Base-by-base conservation (phyloP, 176 grass and related monocot genomes). In the Hordeum vulgare region DNA sequence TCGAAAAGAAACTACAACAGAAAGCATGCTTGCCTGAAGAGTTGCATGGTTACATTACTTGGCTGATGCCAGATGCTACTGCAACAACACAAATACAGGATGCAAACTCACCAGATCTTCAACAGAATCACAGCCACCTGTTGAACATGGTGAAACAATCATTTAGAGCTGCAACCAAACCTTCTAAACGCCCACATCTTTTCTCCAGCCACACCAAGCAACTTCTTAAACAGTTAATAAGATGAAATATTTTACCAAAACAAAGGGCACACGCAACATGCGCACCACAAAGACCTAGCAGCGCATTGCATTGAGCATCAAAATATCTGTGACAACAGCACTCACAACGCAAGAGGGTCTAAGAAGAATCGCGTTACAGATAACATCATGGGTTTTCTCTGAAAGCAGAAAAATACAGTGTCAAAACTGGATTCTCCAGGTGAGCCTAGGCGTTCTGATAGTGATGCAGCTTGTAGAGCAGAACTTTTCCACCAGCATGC, bases 381-480 rank as follows among this genome's bases (percentile, higher is more conserved):
- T 60, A 49, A 47, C 28, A 81, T 60, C n/a, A 72, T 2, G 12
- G 26, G 44, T 21, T 36, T 51, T 72, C 53, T 44, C 51, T 24
- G 47, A 18, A 56, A 74, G 18, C 42, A 70, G 51, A 68, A 17
- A 17, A 67, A 47, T 6, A 75, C 36, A 66, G 36, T 37, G 58
- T 66, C 66, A 81, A 90, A 86, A 90, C 42, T 78, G 31, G 34
- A 35, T 35, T 35, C 34, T 35, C 34, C 4, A 35, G 34, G 34
- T 7, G 34, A 7, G 34, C 34, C 44, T 75, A 97, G 4, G 90
- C 90, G 51, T 88, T 94, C 62, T 87, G 83, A 47, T 95, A 94
- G 81, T 95, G 91, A 62, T 95, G 90, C 72, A 95, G 81, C 77
- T 98, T 98, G 80, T 93, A 98, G 1, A 95, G 36, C 69, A 94